Base-by-base conservation (phyloP, 441 rosid genomes). In the Metrosideros polymorpha region DNA sequence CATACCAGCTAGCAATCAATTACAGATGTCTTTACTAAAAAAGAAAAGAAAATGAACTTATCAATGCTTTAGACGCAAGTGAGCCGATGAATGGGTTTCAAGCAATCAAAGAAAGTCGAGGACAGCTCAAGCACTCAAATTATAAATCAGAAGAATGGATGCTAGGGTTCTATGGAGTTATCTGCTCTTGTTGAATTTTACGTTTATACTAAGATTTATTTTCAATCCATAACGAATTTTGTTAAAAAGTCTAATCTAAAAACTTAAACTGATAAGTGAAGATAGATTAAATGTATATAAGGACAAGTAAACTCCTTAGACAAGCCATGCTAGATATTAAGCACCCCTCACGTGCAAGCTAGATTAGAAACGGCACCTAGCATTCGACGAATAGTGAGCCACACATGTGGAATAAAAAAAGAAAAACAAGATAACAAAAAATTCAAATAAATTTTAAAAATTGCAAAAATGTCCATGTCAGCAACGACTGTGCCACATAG, bases 341-440 rank as follows among this genome's bases (percentile, higher is more conserved):
- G 35, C 77, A 35, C 18, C 7, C 15, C 12, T 66, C 14, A 66
- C 6, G 7, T 66, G 77, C 4, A 66, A 66, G 27, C 0, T 63
- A 2, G 24, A 10, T 66, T 66, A 66, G 12, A 2, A 18, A 32
- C 9, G 4, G 19, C 13, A 66, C 1, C 1, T 35, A 27, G 22
- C 35, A 35, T 35, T 66, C 2, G 27, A 66, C 0, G 0, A 35
- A 35, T 0, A 2, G 22, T 0, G 2, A 32, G 77, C 45, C 1
- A 0, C 14, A 1, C 0, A 63, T 10, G 35, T 2, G 14, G 22
- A 66, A 10, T 66, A 19, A 7, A 66, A 59, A 27, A 12, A 5
- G 7, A 27, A 56, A 27, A 56, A 27, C 6, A 29, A 29, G 14
- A 29, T 18, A 7, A 59, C 14, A 59, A 59, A 57, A 59, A 59